Percentiles rank a stretch among this genome's conserved stretches.
These are phyloP conservation scores for Hirschioporus abietinus DNA, from an alignment of 768 basidiomycete genomes.

Conservation along the genomic window DNA sequence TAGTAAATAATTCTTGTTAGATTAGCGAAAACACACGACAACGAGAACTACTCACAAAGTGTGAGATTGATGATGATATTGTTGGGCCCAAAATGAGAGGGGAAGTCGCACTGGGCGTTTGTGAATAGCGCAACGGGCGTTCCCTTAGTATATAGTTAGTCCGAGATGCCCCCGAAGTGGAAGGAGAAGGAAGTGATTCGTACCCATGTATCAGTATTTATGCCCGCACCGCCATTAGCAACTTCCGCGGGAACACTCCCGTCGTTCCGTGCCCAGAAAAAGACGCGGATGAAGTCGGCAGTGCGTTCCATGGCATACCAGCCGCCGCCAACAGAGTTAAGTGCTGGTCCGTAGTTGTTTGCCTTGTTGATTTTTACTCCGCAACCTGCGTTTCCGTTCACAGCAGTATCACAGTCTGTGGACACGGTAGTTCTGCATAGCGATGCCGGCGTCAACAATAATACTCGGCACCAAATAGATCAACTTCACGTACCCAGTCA, in stretches of 20 bases:
- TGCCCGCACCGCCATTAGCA: constrained; percentile 19
- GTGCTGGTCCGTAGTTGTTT: constrained; percentile 40
- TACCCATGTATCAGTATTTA: constrained; percentile 56
- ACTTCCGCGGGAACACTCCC: constrained; percentile 37
- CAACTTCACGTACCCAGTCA: constrained; percentile 8
- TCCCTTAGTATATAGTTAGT: constrained; percentile 12
- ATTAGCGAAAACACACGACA: neutral
- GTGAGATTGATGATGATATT: constrained; percentile 21
- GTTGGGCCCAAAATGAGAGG: constrained; percentile 22
- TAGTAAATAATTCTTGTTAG: neutral
- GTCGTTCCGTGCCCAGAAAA: constrained; percentile 55
- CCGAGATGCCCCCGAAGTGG: neutral
- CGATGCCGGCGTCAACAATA: neutral
- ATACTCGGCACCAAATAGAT: neutral
- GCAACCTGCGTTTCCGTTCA: constrained; percentile 58
- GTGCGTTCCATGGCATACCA: constrained; percentile 50
- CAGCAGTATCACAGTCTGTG: constrained; percentile 42
- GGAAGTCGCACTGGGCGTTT: constrained; percentile 30
- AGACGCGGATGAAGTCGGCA: constrained; percentile 44
- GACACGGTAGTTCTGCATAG: constrained; percentile 32
- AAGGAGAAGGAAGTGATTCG: constrained; percentile 15
- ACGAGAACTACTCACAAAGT: constrained; percentile 15
- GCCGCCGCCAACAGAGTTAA: constrained; percentile 53
- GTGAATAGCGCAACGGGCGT: constrained; percentile 18
- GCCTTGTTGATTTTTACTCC: constrained; percentile 38